These are phyloP conservation scores for Fomes fomentarius DNA, from an alignment of 1,284 basidiomycete genomes.

Conservation along the genomic window DNA sequence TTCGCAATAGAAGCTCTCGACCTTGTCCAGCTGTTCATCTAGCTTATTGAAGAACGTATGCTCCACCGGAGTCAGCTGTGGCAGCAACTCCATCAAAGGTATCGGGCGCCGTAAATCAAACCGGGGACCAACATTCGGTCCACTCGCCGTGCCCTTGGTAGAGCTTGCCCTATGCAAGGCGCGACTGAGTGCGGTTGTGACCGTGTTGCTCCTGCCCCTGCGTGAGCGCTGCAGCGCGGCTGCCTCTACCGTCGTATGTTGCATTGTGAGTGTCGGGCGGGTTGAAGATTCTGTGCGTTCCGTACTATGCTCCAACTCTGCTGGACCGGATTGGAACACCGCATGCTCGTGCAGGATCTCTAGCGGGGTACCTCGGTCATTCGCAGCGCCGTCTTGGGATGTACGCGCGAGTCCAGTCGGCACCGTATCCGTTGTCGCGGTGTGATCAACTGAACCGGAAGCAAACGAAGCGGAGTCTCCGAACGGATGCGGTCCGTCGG, in stretches of 20 bases:
- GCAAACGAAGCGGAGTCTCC: not conserved
- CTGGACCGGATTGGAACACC: slow-evolving; percentile 3
- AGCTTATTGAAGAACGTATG: slow-evolving; percentile 75
- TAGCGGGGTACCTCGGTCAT: no score
- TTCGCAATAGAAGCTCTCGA: slow-evolving; percentile 81
- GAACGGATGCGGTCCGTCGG: not conserved
- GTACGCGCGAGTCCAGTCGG: no score
- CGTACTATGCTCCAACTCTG: not conserved
- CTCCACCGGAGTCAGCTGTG: slow-evolving; percentile 61
- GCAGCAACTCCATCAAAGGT: slow-evolving; percentile 54
- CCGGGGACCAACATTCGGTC: not conserved
- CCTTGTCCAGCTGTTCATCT: slow-evolving; percentile 78
- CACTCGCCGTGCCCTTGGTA: slow-evolving; percentile 9
- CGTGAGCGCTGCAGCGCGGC: slow-evolving; percentile 7
- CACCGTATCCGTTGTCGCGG: not conserved
- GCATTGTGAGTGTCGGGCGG: not conserved
- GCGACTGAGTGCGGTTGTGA: slow-evolving; percentile 12
- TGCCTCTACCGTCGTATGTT: not conserved
- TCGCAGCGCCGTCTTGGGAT: not conserved
- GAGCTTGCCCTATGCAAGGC: slow-evolving; percentile 15
- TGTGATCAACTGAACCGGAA: not conserved
- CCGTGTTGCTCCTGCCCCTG: slow-evolving; percentile 16
- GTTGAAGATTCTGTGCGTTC: not conserved
- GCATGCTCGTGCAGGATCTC: not conserved
- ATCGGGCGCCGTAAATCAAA: slow-evolving; percentile 27